These are phyloP conservation scores for Aspergillus avenaceus DNA, from an alignment of 495 filamentous ascomycete genomes.

Conservation along the genomic window DNA sequence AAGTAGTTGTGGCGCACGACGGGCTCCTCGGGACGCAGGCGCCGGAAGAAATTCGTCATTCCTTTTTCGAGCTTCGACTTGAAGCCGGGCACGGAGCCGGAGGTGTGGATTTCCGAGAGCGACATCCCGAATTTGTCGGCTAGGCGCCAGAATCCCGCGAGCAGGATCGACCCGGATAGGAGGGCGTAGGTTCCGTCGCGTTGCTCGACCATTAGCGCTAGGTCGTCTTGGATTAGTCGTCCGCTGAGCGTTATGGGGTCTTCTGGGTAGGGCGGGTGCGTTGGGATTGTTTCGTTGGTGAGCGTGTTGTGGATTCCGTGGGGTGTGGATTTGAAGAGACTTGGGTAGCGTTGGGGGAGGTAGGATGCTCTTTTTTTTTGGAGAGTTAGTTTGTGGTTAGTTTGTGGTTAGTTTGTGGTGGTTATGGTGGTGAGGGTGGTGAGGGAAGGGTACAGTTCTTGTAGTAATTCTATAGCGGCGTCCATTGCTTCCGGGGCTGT, in stretches of 20 bases:
- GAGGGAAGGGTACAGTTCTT: slow-evolving; percentile 54
- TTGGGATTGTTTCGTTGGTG: slow-evolving; percentile 72
- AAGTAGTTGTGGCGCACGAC: slow-evolving; percentile 73
- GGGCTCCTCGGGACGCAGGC: slow-evolving; percentile 60
- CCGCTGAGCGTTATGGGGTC: slow-evolving; percentile 77
- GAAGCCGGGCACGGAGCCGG: slow-evolving; percentile 75
- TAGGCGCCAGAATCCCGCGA: slow-evolving; percentile 86
- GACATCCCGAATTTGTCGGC: slow-evolving; percentile 83
- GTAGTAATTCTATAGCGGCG: slow-evolving; percentile 73
- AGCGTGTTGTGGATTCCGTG: slow-evolving; percentile 70
- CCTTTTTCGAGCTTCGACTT: slow-evolving; percentile 75
- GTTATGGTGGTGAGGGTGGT: not conserved
- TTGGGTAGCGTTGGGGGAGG: slow-evolving; percentile 77
- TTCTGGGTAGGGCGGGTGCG: slow-evolving; percentile 64
- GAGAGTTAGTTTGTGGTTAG: not conserved
- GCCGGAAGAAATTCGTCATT: slow-evolving; percentile 75
- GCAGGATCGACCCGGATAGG: slow-evolving; percentile 71
- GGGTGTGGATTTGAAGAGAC: slow-evolving; percentile 60
- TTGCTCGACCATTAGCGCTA: slow-evolving; percentile 82
- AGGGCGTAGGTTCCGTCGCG: slow-evolving; percentile 82
- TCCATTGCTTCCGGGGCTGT: slow-evolving; percentile 74
- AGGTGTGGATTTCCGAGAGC: slow-evolving; percentile 78
- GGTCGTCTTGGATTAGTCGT: slow-evolving; percentile 77
- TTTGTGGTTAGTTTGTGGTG: not conserved
- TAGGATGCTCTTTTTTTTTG: slow-evolving; percentile 49